A percentile compares a stretch with the other conserved stretches of the same genome.
Evolutionary conservation across 1,139 yeast genomes (phyloP).

Genomic region (Torulaspora globosa): DNA sequence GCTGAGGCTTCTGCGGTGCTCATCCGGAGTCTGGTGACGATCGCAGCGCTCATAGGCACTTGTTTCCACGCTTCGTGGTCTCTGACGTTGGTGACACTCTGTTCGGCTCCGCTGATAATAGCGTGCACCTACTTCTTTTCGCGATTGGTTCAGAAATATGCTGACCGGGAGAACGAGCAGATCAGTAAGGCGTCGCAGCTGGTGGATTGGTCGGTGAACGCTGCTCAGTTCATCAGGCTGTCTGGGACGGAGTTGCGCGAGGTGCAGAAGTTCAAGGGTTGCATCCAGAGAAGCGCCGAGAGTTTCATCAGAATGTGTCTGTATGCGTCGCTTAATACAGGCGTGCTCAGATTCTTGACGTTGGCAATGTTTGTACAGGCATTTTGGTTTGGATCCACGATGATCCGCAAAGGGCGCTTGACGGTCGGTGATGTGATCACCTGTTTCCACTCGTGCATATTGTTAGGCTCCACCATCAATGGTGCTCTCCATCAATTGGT

Average conservation of each 20-base stretch:
- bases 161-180: slow-evolving; percentile 54
- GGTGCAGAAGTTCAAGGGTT: slow-evolving; percentile 41
- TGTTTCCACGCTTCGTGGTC: slow-evolving; percentile 82
- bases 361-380: slow-evolving; percentile 83
- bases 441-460: slow-evolving; percentile 75
- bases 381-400: slow-evolving; percentile 78
- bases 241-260: slow-evolving; percentile 59
- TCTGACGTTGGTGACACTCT: slow-evolving; percentile 67
- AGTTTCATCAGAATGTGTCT: slow-evolving; percentile 48
- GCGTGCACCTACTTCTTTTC: slow-evolving; percentile 51
- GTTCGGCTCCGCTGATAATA: slow-evolving; percentile 65
- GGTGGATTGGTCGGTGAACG: slow-evolving; percentile 65
- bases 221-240: slow-evolving; percentile 57
- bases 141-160: slow-evolving; percentile 45
- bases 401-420: slow-evolving; percentile 51
- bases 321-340: slow-evolving; percentile 54
- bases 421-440: slow-evolving; percentile 66
- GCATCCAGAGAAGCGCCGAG: slow-evolving; percentile 44
- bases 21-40: slow-evolving; percentile 49
- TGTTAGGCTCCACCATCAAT: slow-evolving; percentile 58
- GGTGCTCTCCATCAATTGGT: slow-evolving; percentile 52
- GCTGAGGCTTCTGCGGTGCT: slow-evolving; percentile 64
- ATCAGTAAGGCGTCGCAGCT: slow-evolving; percentile 57
- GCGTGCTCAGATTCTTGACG: slow-evolving; percentile 53
- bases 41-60: slow-evolving; percentile 55